Conservation (phyloP, 768 basidiomycete genomes). For the Xanthoconium purpureum region DNA sequence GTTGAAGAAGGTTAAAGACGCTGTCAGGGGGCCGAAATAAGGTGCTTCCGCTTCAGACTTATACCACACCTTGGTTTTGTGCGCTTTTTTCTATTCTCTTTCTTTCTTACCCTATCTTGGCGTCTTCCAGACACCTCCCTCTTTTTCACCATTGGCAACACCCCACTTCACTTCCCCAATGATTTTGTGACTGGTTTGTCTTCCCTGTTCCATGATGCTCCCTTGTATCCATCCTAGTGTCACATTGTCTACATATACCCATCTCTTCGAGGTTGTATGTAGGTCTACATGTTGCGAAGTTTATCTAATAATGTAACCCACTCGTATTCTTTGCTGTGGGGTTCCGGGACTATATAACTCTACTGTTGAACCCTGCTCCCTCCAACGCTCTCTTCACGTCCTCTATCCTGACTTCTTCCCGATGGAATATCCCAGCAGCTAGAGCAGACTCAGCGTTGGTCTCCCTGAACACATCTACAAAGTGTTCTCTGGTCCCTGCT, state of each 20-base stretch:
- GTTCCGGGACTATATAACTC: conserved; percentile 21
- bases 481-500: conserved; percentile 80
- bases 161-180: neutral
- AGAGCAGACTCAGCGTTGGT: conserved; percentile 88
- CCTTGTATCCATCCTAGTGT: conserved; percentile 32
- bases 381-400: conserved; percentile 69
- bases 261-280: conserved; percentile 31
- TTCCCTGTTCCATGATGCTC: conserved; percentile 20
- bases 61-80: conserved; percentile 7
- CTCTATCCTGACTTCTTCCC: conserved; percentile 78
- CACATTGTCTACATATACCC: conserved; percentile 34
- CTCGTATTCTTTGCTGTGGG: conserved; percentile 8
- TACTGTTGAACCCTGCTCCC: conserved; percentile 48
- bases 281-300: conserved; percentile 28
- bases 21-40: conserved; percentile 56
- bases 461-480: conserved; percentile 78
- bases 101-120: conserved; percentile 5
- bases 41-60: conserved; percentile 1
- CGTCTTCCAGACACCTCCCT: neutral
- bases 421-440: conserved; percentile 96
- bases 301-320: conserved; percentile 32
- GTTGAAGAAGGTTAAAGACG: conserved; percentile 76
- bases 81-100: conserved; percentile 2
- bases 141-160: neutral
- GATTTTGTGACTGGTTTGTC: conserved; percentile 11